Percentiles rank a stretch among this genome's conserved stretches.
phyloP scores from a whole-genome alignment of 257 asterid species.

The Solanum tarijense region DNA sequence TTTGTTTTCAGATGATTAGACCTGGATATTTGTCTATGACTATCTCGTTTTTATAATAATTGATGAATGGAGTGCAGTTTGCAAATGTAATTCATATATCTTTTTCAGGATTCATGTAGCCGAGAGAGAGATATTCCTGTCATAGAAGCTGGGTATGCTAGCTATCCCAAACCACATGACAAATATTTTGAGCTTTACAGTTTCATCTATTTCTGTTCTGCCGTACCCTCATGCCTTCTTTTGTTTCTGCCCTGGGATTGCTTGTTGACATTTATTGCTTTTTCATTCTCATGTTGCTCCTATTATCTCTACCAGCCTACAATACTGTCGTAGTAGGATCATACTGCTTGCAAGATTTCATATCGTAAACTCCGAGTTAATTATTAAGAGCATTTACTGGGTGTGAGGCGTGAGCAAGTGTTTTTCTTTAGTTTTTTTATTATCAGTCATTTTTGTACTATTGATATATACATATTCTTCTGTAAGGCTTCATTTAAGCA shows the following conservation, averaged over 20 bases:
- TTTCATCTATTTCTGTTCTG: not conserved
- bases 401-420: not conserved
- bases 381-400: not conserved
- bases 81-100: not conserved
- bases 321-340: not conserved
- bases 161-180: not conserved
- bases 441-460: not conserved
- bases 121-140: constrained; percentile 12
- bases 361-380: not conserved
- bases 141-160: constrained; percentile 25
- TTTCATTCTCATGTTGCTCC: not conserved
- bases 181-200: not conserved
- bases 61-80: not conserved
- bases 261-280: not conserved
- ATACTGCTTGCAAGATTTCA: not conserved
- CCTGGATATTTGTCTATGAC: not conserved
- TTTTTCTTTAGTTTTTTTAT: not conserved
- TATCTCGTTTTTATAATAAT: not conserved
- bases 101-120: constrained; percentile 24
- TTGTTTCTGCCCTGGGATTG: not conserved
- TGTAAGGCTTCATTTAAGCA: not conserved
- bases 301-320: not conserved
- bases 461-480: not conserved
- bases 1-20: not conserved
- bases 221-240: not conserved